Base-by-base conservation (phyloP, 768 basidiomycete genomes). In the Basidioascus undulatus region DNA sequence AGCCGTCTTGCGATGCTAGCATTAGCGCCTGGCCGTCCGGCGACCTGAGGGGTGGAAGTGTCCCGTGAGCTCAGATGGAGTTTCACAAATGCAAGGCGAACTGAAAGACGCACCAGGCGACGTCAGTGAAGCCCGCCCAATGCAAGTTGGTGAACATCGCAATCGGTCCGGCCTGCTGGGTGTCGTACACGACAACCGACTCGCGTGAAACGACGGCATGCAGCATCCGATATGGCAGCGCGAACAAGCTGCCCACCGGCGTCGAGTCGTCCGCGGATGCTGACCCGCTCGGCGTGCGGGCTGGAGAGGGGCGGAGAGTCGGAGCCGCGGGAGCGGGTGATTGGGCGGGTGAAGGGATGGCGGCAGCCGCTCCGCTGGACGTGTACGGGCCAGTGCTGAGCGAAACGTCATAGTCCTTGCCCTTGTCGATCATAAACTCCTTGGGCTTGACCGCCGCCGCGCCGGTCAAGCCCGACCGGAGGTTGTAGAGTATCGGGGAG, bases 191-290 rank as follows among this genome's bases (percentile, higher is more conserved):
- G 21, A 79, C 69, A 34, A 98, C 72, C 0, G 82, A 75, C 58
- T 98, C 92, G 73, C 86, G 92, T 18, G 89, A 92, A 37, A 84
- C 77, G 13, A 96, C 83, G 2, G 92, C 83, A 51, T 77, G 96
- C 32, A 94, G 59, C 76, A 94, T 79, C 38, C 92, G 68, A 57
- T 96, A 94, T 3, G 87, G 81, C 36, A 96, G 59, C 8, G 79
- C 70, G 54, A 96, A 94, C 3, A 92, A 64, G 12, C 80, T 75
- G 13, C 67, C 69, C 1, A 53, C 41, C 15, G 46, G 30, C 21
- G 44, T 37, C 8, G 30, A 19, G 12, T 28, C 32, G 27, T 27
- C 27, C n/a, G n/a, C n/a, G n/a, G n/a, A n/a, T n/a, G n/a, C 43
- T 42, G 11, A 10, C 38, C 25, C 11, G 41, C n/a, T 32, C 24